phyloP scores from a whole-genome alignment of 192 early-diverging fungal species.

The Coemansia sp. region DNA sequence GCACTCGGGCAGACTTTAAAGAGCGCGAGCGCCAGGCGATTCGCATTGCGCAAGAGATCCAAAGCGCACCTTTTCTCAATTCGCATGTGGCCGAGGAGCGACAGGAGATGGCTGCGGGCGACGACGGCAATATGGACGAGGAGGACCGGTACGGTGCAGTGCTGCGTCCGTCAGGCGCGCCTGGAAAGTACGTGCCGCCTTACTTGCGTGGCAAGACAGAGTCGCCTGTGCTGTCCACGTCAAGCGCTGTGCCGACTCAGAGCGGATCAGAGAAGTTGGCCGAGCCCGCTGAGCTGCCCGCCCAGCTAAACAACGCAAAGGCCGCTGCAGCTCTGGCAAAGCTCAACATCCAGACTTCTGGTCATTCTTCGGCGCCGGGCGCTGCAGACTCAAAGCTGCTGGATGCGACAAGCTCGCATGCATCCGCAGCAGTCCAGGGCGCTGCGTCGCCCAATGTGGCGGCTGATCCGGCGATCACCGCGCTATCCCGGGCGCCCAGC shows the following conservation, averaged over 20 bases:
- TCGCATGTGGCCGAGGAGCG: conserved; percentile 92
- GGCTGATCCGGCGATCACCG: conserved; percentile 35
- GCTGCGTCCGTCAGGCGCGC: conserved; percentile 60
- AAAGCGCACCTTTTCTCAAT: conserved; percentile 70
- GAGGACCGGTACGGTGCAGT: conserved; percentile 88
- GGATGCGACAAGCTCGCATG: neutral
- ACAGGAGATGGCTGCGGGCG: conserved; percentile 57
- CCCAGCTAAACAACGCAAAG: conserved; percentile 29
- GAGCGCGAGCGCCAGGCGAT: conserved; percentile 84
- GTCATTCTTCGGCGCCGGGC: conserved; percentile 21
- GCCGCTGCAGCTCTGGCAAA: conserved; percentile 45
- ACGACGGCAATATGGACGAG: conserved; percentile 75
- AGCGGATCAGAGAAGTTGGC: conserved; percentile 1
- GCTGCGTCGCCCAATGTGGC: conserved; percentile 8
- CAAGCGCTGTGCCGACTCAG: neutral
- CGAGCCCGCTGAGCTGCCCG: conserved; percentile 8
- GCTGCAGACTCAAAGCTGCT: neutral
- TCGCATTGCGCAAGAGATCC: conserved; percentile 87
- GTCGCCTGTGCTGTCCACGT: conserved; percentile 6
- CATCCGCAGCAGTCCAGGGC: neutral
- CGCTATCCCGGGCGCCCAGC: conserved; percentile 29
- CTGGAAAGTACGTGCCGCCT: conserved; percentile 89
- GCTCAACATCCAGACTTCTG: conserved; percentile 52
- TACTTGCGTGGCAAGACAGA: conserved; percentile 60
- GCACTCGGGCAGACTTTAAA: conserved; percentile 78